These are phyloP conservation scores for Boeremia exigua DNA, from an alignment of 2,329 filamentous ascomycete species.

Conservation along the genomic window DNA sequence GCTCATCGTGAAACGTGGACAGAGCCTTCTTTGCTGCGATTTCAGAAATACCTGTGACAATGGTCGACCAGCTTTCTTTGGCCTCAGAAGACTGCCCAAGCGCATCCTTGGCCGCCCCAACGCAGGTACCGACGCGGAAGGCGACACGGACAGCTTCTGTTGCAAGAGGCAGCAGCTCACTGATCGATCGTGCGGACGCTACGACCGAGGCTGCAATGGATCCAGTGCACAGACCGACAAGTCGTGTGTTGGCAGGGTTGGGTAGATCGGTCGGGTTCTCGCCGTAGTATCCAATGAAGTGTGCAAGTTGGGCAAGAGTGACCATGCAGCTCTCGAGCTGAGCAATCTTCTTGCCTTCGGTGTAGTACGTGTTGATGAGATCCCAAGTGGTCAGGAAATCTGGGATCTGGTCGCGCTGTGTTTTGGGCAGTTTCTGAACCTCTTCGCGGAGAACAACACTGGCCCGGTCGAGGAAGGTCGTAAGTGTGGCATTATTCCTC, in stretches of 20 bases:
- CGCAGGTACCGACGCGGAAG: constrained; percentile 65
- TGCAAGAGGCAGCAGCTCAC: constrained; percentile 66
- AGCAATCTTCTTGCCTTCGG: constrained; percentile 62
- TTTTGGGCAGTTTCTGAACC: constrained; percentile 62
- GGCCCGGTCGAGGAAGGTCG: constrained; percentile 66
- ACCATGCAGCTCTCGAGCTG: constrained; percentile 70
- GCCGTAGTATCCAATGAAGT: constrained; percentile 69
- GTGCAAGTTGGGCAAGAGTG: constrained; percentile 69
- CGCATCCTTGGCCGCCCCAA: constrained; percentile 51
- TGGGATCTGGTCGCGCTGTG: constrained; percentile 65
- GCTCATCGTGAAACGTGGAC: constrained; percentile 63
- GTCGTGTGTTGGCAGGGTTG: constrained; percentile 56
- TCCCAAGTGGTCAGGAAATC: constrained; percentile 68
- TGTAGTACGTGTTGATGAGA: constrained; percentile 69
- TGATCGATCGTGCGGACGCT: constrained; percentile 67
- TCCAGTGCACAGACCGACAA: constrained; percentile 72
- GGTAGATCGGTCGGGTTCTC: constrained; percentile 62
- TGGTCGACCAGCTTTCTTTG: constrained; percentile 70
- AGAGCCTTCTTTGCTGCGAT: constrained; percentile 59
- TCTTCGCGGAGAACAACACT: constrained; percentile 66
- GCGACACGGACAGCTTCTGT: constrained; percentile 70
- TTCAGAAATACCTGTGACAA: constrained; percentile 64
- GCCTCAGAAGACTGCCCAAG: constrained; percentile 61
- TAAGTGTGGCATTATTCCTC: constrained; percentile 63
- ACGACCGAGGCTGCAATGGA: constrained; percentile 73